Evolutionary conservation across 169 alveolate genomes (phyloP).

Genomic region (Amoebophrya sp.): DNA sequence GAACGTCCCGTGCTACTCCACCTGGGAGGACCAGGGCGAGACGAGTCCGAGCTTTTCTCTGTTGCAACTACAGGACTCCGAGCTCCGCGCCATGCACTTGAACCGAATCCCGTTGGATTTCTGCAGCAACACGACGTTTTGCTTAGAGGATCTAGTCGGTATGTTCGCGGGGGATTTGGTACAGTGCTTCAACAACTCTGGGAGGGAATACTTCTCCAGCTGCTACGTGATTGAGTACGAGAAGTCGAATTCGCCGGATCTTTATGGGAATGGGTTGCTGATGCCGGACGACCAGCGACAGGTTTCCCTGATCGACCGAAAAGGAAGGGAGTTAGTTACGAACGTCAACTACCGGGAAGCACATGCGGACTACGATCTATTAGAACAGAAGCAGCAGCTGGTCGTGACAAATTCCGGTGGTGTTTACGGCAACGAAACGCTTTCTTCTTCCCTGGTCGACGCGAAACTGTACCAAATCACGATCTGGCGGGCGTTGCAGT

Average conservation of each 20-base stretch:
- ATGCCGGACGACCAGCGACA: too few relatives aligned
- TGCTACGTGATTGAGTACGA: neutral
- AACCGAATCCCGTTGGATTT: neutral
- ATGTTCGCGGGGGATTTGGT: neutral
- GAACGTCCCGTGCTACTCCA: neutral
- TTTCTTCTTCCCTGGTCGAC: neutral
- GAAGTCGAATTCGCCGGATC: neutral
- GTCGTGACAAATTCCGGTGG: too few relatives aligned
- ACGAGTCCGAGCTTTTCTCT: neutral
- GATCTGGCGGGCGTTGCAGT: conserved; percentile 7
- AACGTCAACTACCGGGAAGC: neutral
- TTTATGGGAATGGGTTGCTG: too few relatives aligned
- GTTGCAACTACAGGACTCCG: neutral
- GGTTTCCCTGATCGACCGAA: neutral
- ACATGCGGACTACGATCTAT: neutral
- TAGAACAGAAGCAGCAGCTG: neutral
- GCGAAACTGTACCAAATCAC: neutral
- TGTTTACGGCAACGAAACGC: too few relatives aligned
- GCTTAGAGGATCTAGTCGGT: neutral
- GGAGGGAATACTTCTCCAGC: neutral
- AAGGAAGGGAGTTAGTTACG: neutral
- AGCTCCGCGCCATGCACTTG: neutral
- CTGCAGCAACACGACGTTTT: neutral
- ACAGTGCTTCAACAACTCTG: neutral
- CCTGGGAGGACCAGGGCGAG: neutral